Evolutionary conservation across 768 basidiomycete species (phyloP).

Genomic region (Macrolepiota dolichaula): DNA sequence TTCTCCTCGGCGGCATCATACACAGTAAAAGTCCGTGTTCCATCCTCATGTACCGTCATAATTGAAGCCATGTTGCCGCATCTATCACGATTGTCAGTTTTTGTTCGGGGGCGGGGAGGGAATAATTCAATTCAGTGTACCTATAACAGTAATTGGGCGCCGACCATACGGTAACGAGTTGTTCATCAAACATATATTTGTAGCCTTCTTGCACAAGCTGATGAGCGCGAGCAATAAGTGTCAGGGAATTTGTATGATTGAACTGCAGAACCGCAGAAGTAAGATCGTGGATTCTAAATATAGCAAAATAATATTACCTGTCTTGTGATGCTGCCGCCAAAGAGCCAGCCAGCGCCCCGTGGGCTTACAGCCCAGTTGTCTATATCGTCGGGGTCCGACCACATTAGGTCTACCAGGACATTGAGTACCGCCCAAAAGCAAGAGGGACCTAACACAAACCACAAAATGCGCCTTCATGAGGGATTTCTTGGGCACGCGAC

Average conservation of each 20-base stretch:
- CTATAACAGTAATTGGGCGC: slow-evolving; percentile 82
- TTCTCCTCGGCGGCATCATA: slow-evolving; percentile 90
- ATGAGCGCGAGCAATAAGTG: slow-evolving; percentile 90
- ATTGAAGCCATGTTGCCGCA: slow-evolving; percentile 84
- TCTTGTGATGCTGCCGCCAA: slow-evolving; percentile 80
- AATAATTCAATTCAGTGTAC: slow-evolving; percentile 38
- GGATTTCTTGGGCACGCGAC: slow-evolving; percentile 95
- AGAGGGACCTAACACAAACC: slow-evolving; percentile 37
- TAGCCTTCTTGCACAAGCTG: slow-evolving; percentile 95
- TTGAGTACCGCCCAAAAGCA: neutral
- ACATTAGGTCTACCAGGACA: slow-evolving; percentile 80
- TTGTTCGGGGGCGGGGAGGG: neutral
- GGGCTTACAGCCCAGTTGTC: slow-evolving; percentile 97
- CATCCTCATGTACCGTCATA: slow-evolving; percentile 75
- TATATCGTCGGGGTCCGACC: slow-evolving; percentile 95
- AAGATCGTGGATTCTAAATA: neutral
- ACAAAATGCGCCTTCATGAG: slow-evolving; percentile 98
- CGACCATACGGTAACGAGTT: slow-evolving; percentile 91
- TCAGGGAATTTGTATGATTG: slow-evolving; percentile 87
- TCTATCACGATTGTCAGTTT: slow-evolving; percentile 4
- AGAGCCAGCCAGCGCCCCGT: slow-evolving; percentile 93
- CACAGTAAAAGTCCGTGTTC: slow-evolving; percentile 68
- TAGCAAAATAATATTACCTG: slow-evolving; percentile 49
- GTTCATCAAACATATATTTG: slow-evolving; percentile 95
- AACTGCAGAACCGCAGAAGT: slow-evolving; percentile 45